Percentiles rank a stretch among this genome's conserved stretches.
Evolutionary conservation across 78 protist genomes (phyloP).

Genomic region (Dictyostelium intermedium): DNA sequence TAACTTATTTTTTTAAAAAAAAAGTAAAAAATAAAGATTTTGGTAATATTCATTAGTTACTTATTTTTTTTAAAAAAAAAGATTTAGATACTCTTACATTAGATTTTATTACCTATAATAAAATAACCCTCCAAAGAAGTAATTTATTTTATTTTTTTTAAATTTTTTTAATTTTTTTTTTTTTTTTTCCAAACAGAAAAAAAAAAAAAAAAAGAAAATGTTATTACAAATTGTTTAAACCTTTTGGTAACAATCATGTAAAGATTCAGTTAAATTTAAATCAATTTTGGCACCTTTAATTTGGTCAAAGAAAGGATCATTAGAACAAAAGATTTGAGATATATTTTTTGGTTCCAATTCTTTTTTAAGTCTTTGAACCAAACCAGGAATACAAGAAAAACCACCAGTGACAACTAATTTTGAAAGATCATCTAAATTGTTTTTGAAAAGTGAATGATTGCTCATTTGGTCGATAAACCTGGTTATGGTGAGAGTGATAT

Average conservation of each 20-base stretch:
- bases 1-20: no score
- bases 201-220: background rate
- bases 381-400: constrained; percentile 9
- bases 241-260: background rate
- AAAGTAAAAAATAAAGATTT: no score
- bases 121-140: no score
- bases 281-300: constrained; percentile 36
- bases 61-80: no score
- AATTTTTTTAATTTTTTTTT: no score
- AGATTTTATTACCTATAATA: no score
- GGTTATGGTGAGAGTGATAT: background rate
- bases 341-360: background rate
- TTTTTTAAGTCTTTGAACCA: constrained; percentile 17
- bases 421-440: background rate
- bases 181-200: no score
- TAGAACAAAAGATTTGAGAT: background rate
- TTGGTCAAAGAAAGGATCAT: background rate
- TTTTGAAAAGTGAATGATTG: no score
- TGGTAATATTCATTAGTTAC: no score
- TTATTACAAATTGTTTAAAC: background rate
- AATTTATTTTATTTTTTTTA: no score
- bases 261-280: constrained; percentile 2
- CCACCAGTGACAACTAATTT: background rate
- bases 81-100: no score
- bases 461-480: background rate